Evolutionary conservation across 192 early-diverging fungal species (phyloP).

Genomic region (Lobosporangium transversale): DNA sequence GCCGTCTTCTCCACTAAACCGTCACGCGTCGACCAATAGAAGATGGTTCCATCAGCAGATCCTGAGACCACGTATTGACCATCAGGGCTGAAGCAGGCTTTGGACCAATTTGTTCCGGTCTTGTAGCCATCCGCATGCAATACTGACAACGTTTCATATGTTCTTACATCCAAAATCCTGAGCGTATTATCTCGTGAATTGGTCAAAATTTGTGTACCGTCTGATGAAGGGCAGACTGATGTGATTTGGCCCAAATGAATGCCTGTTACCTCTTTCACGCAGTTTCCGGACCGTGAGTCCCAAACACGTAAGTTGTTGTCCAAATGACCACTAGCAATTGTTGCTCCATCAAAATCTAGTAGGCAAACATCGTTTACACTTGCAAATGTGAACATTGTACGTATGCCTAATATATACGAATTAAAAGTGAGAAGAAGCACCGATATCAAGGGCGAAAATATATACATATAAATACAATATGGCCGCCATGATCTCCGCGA

Average conservation of each 20-base stretch:
- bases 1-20: constrained; percentile 72
- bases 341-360: constrained; percentile 72
- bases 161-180: constrained; percentile 82
- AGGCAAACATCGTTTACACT: constrained; percentile 93
- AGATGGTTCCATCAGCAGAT: constrained; percentile 80
- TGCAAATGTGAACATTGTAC: constrained; percentile 93
- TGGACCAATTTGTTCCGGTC: constrained; percentile 89
- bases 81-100: constrained; percentile 89
- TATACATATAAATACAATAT: neutral
- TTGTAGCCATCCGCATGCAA: constrained; percentile 79
- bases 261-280: constrained; percentile 84
- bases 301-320: constrained; percentile 94
- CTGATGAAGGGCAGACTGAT: constrained; percentile 80
- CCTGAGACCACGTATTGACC: constrained; percentile 85
- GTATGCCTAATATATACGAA: constrained; percentile 58
- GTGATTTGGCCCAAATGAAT: constrained; percentile 92
- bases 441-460: too few species aligned
- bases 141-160: constrained; percentile 77
- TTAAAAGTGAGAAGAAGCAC: neutral
- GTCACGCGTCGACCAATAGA: constrained; percentile 78
- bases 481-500: neutral
- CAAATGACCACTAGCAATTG: constrained; percentile 92
- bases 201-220: constrained; percentile 81
- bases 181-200: constrained; percentile 95
- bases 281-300: constrained; percentile 85